A percentile compares a stretch with the other conserved stretches of the same genome.
These are phyloP conservation scores for Pseudisothecium myosuroides DNA, from an alignment of 225 moss, liverwort and hornwort genomes.

Conservation along the genomic window DNA sequence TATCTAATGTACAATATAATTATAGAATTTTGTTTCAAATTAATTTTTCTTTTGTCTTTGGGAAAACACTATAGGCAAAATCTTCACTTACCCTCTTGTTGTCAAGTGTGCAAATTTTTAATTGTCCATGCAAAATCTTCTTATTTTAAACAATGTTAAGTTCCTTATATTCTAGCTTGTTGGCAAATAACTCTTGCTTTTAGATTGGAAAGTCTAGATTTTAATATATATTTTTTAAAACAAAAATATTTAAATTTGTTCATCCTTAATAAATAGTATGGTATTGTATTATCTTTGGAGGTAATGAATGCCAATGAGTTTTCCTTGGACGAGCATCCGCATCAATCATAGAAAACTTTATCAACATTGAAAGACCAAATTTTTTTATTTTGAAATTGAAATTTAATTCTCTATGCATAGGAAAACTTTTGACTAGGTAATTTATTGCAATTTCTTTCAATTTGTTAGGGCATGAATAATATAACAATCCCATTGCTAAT, in stretches of 20 bases:
- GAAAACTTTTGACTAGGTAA: neutral
- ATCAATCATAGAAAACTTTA: accelerated
- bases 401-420: too few relatives aligned
- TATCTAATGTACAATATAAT: accelerated
- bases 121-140: neutral
- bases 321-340: too few relatives aligned
- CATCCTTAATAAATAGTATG: neutral
- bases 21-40: neutral
- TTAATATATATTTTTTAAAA: too few relatives aligned
- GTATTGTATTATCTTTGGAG: neutral
- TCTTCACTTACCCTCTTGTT: neutral
- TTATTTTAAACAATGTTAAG: too few relatives aligned
- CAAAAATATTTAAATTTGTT: neutral
- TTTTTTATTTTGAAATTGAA: neutral
- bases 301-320: neutral
- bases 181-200: neutral
- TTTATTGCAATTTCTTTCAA: neutral
- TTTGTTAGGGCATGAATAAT: neutral
- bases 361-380: neutral
- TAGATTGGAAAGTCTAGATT: neutral
- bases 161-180: neutral
- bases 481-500: neutral
- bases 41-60: neutral
- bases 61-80: neutral
- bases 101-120: neutral